phyloP scores from a whole-genome alignment of 139 green algal species.

The Tetratostichococcus sp. region DNA sequence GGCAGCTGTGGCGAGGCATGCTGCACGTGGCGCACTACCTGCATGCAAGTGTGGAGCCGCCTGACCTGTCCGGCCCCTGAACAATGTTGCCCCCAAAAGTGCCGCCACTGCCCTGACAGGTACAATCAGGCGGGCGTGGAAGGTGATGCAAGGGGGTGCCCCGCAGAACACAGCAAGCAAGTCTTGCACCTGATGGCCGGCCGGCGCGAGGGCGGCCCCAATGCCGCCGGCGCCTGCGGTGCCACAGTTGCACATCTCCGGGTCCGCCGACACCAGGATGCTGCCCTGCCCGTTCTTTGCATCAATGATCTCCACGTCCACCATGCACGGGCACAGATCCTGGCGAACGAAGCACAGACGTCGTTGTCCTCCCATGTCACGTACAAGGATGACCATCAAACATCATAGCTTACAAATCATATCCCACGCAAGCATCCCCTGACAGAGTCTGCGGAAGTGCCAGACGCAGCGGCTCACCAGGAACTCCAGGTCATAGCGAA shows the following conservation, averaged over 20 bases:
- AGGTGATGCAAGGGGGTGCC: too few relatives aligned
- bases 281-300: conserved; percentile 73
- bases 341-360: not conserved
- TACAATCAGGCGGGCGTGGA: too few relatives aligned
- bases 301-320: conserved; percentile 95
- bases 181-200: not conserved
- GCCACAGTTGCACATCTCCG: conserved; percentile 62
- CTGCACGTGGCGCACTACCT: not conserved
- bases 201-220: not conserved
- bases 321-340: conserved; percentile 83
- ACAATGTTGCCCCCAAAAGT: too few relatives aligned
- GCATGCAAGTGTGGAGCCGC: too few relatives aligned
- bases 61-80: too few relatives aligned
- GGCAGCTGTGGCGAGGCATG: not conserved
- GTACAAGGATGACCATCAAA: too few relatives aligned
- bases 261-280: conserved; percentile 68
- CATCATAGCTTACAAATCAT: too few relatives aligned
- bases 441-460: too few relatives aligned
- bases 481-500: conserved; percentile 85
- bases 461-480: conserved; percentile 31
- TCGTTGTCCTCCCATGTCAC: too few relatives aligned
- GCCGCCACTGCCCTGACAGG: too few relatives aligned
- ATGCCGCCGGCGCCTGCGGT: not conserved
- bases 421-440: too few relatives aligned
- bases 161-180: not conserved